Evolutionary conservation across 2,329 filamentous ascomycete genomes (phyloP).

Genomic region (Ascochyta pisi): DNA sequence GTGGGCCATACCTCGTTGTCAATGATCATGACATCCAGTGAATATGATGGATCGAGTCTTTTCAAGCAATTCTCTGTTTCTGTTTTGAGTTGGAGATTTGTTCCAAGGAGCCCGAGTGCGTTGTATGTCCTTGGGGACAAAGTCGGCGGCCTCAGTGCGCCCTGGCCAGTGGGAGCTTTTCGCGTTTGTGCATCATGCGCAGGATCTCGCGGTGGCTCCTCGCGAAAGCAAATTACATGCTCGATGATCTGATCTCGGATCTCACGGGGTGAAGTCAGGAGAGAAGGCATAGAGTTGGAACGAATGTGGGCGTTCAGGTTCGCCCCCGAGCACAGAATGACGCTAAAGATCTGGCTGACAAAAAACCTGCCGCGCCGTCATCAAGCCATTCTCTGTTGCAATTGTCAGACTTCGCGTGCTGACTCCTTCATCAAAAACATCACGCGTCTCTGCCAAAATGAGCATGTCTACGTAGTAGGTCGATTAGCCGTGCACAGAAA

Average conservation of each 20-base stretch:
- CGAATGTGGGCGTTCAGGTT: background rate
- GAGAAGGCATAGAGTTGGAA: background rate
- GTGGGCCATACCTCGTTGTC: slow-evolving; percentile 15
- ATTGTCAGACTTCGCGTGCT: too few species aligned
- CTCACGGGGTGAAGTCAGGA: slow-evolving; percentile 8
- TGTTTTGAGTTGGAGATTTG: slow-evolving; percentile 4
- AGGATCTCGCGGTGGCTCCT: slow-evolving; percentile 4
- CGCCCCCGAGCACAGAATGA: background rate
- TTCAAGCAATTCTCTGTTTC: slow-evolving; percentile 1
- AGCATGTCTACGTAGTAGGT: too few species aligned
- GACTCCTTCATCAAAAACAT: too few species aligned
- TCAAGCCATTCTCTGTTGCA: too few species aligned
- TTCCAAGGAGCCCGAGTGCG: slow-evolving; percentile 3
- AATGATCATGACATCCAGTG: slow-evolving; percentile 14
- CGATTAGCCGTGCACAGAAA: too few species aligned
- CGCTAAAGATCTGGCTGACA: background rate
- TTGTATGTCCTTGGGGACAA: slow-evolving; percentile 3
- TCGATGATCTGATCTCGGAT: slow-evolving; percentile 15
- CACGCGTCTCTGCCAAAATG: too few species aligned
- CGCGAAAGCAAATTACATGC: slow-evolving; percentile 1
- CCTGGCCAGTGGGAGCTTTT: background rate
- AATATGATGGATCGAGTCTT: slow-evolving; percentile 1
- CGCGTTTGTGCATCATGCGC: slow-evolving; percentile 1
- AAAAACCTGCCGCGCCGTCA: background rate
- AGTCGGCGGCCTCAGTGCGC: background rate